Percentiles rank a stretch among this genome's conserved stretches.
Evolutionary conservation across 1,284 basidiomycete species (phyloP).

Genomic region (Inonotus hispidus): DNA sequence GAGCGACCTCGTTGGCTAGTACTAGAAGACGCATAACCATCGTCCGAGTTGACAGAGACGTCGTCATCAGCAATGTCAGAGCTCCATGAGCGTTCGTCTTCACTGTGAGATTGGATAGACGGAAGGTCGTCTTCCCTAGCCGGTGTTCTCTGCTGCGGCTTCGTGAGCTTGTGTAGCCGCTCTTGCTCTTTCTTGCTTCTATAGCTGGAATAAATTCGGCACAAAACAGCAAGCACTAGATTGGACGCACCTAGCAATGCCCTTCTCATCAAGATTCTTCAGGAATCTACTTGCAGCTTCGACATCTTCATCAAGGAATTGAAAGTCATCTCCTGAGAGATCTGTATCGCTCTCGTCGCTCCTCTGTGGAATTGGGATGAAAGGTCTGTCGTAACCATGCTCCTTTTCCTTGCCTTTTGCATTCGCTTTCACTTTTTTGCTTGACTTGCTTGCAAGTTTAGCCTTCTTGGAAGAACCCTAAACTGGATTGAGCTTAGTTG

Average conservation of each 20-base stretch:
- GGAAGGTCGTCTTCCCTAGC: conserved; percentile 28
- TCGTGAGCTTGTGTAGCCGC: conserved; percentile 56
- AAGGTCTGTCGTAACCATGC: conserved; percentile 50
- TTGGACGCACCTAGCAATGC: conserved; percentile 58
- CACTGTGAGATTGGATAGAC: conserved; percentile 21
- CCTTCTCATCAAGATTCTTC: conserved; percentile 56
- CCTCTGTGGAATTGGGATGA: conserved; percentile 54
- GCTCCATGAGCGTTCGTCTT: conserved; percentile 29
- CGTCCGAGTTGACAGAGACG: conserved; percentile 19
- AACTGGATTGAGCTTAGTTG: neutral
- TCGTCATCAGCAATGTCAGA: conserved; percentile 23
- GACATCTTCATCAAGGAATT: conserved; percentile 54
- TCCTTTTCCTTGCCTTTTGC: conserved; percentile 48
- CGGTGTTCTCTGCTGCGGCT: conserved; percentile 44
- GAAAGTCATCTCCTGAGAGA: conserved; percentile 60
- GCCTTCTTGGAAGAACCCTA: conserved; percentile 35
- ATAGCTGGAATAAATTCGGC: conserved; percentile 10
- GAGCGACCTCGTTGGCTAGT: conserved; percentile 19
- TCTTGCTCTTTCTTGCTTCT: conserved; percentile 79
- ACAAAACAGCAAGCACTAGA: neutral
- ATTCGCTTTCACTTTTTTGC: conserved; percentile 20
- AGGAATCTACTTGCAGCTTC: conserved; percentile 51
- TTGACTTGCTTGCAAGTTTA: conserved; percentile 25
- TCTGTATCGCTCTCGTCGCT: conserved; percentile 39
- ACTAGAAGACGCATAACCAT: conserved; percentile 22